phyloP scores from a whole-genome alignment of 2,329 filamentous ascomycete genomes.

The Apiospora koreana region DNA sequence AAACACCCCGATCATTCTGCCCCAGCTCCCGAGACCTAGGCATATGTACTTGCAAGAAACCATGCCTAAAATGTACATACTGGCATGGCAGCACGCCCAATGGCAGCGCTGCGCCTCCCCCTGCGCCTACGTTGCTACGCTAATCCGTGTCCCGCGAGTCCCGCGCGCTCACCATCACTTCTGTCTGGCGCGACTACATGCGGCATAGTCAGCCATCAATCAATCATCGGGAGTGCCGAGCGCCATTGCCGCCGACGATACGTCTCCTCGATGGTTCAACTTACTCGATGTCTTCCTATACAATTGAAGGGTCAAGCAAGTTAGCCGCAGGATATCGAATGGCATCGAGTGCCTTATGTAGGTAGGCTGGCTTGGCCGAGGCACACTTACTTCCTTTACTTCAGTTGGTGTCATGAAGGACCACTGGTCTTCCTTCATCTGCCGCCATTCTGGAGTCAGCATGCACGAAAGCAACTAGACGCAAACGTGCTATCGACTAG shows the following conservation, averaged over 20 bases:
- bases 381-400: conserved; percentile 22
- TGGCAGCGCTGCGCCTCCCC: neutral
- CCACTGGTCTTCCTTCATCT: conserved; percentile 34
- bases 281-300: conserved; percentile 17
- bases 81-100: neutral
- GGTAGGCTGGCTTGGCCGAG: neutral
- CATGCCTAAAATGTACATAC: neutral
- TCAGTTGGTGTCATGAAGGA: conserved; percentile 26
- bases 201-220: neutral
- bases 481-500: neutral
- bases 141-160: neutral
- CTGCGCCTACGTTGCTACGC: conserved; percentile 1
- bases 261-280: neutral
- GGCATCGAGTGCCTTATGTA: neutral
- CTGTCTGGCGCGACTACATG: neutral
- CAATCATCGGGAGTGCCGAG: neutral
- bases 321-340: neutral
- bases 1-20: neutral
- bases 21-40: neutral
- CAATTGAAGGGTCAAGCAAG: neutral
- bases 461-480: neutral
- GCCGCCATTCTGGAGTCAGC: conserved; percentile 11
- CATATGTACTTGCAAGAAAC: neutral
- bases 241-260: neutral
- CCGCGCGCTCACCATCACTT: neutral